These are phyloP conservation scores for Colletotrichum acutatum DNA, from an alignment of 2,329 filamentous ascomycete genomes.

Conservation along the genomic window DNA sequence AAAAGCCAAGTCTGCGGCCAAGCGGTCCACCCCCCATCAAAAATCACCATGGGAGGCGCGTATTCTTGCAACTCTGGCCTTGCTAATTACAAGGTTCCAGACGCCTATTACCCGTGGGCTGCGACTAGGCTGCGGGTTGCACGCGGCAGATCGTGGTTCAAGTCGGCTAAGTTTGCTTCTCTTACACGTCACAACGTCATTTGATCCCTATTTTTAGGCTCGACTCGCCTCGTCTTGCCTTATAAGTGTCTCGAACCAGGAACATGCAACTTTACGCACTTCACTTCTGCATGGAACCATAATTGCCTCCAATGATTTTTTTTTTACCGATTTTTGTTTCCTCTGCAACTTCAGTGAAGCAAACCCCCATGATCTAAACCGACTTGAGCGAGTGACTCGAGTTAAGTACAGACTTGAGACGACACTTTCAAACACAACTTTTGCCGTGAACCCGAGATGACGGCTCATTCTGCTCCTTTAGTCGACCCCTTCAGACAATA, in stretches of 20 bases:
- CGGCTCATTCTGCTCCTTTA: background rate
- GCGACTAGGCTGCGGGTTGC: slow-evolving; percentile 20
- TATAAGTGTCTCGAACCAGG: slow-evolving; percentile 25
- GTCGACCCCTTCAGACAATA: background rate
- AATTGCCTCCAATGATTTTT: slow-evolving; percentile 20
- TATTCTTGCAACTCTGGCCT: slow-evolving; percentile 13
- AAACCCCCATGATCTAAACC: slow-evolving; percentile 2
- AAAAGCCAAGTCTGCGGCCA: slow-evolving; percentile 12
- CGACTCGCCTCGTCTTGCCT: slow-evolving; percentile 31
- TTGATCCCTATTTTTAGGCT: slow-evolving; percentile 24
- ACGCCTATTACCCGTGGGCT: slow-evolving; percentile 20
- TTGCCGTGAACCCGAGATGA: background rate
- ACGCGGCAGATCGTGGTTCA: slow-evolving; percentile 13
- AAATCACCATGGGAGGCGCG: background rate
- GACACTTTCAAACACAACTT: slow-evolving; percentile 6
- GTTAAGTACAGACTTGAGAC: slow-evolving; percentile 13
- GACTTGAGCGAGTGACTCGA: background rate
- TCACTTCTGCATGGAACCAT: slow-evolving; percentile 30
- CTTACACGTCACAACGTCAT: slow-evolving; percentile 31
- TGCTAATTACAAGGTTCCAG: slow-evolving; percentile 26
- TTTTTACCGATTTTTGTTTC: slow-evolving; percentile 15
- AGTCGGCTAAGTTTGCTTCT: slow-evolving; percentile 35
- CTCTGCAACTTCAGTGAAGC: background rate
- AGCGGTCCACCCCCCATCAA: background rate
- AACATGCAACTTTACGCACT: slow-evolving; percentile 30